phyloP scores from a whole-genome alignment of 116 monocot species.

The Cymodocea nodosa region DNA sequence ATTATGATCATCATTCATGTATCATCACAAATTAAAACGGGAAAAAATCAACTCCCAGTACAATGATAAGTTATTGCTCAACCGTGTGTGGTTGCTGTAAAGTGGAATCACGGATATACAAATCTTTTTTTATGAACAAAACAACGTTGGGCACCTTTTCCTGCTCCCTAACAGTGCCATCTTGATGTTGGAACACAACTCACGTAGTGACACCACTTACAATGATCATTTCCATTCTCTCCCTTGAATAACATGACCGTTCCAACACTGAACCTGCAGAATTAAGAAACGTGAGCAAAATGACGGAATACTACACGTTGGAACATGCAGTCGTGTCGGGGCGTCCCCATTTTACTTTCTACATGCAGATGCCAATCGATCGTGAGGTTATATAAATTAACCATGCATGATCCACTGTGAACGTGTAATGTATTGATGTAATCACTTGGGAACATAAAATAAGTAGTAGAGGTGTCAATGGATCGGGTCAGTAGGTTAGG shows the following conservation, averaged over 20 bases:
- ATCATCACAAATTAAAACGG: too few species aligned
- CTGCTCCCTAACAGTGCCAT: slow-evolving; percentile 16
- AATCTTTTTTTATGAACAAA: not conserved
- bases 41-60: too few species aligned
- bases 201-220: slow-evolving; percentile 59
- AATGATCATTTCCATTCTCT: slow-evolving; percentile 35
- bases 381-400: not conserved
- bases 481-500: too few species aligned
- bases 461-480: too few species aligned
- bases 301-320: not conserved
- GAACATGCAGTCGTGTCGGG: not conserved
- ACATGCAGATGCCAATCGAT: not conserved
- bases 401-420: not conserved
- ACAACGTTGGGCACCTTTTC: not conserved
- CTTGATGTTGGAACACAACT: slow-evolving; percentile 55
- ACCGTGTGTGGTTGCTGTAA: not conserved
- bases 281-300: not conserved
- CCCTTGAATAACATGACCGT: slow-evolving; percentile 33
- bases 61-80: too few species aligned
- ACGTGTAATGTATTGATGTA: not conserved
- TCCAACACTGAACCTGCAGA: slow-evolving; percentile 35
- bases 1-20: too few species aligned
- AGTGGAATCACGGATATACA: not conserved
- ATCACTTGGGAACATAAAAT: not conserved
- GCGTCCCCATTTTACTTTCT: not conserved